Evolutionary conservation across 441 rosid species (phyloP).

Genomic region (Euphorbia celastroides): DNA sequence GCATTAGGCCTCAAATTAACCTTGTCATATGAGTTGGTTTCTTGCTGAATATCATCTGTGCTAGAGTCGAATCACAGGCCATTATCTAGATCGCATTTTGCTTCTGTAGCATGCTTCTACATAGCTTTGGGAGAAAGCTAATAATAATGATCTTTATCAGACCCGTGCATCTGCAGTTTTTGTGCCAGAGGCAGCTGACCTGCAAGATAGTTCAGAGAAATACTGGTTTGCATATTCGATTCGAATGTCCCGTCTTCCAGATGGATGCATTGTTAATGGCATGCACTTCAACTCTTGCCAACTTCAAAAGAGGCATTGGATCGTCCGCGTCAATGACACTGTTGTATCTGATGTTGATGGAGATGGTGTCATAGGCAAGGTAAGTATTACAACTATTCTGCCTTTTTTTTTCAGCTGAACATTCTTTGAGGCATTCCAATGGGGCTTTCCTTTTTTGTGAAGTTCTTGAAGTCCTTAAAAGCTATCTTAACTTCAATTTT

Average conservation of each 20-base stretch:
- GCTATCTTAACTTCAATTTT: not conserved
- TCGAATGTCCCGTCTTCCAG: conserved; percentile 66
- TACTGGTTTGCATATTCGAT: conserved; percentile 58
- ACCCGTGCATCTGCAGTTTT: conserved; percentile 69
- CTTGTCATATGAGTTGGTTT: conserved; percentile 3
- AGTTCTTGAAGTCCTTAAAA: not conserved
- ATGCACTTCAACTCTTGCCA: conserved; percentile 55
- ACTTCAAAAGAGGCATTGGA: conserved; percentile 57
- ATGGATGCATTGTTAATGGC: conserved; percentile 53
- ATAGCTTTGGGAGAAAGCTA: not conserved
- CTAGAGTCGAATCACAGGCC: not conserved
- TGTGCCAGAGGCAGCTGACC: conserved; percentile 47
- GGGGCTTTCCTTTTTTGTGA: not conserved
- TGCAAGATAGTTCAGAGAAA: conserved; percentile 21
- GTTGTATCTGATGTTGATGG: conserved; percentile 35
- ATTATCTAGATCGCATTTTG: not conserved
- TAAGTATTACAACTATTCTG: conserved; percentile 19
- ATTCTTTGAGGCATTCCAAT: conserved; percentile 1
- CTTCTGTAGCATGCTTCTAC: not conserved
- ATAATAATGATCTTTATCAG: conserved; percentile 29
- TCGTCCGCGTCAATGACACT: conserved; percentile 37
- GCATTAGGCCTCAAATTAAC: too few relatives aligned
- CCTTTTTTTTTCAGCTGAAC: not conserved
- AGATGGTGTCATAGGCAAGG: conserved; percentile 70
- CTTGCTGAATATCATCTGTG: not conserved